Base-by-base conservation (phyloP, 805 yeast species). In the Zygosaccharomyces bisporus region DNA sequence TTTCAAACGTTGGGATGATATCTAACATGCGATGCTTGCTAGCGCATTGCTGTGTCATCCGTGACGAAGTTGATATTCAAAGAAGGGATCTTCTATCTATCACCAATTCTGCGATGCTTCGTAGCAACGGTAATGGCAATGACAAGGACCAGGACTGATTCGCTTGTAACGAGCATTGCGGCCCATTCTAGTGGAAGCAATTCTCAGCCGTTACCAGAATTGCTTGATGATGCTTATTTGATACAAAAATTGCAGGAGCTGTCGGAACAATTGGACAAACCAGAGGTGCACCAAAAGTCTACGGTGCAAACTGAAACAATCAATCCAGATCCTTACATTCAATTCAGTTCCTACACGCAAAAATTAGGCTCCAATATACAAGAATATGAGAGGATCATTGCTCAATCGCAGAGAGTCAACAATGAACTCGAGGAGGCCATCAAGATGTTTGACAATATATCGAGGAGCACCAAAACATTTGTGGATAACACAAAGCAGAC, bases 161-260 rank as follows among this genome's bases (percentile, higher is more conserved):
- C 89, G 2, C 74, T 81, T 48, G 87, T 82, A 1, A 79, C 79
- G 40, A 64, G 69, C 23, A 80, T 82, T 37, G 88, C 88, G 0
- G 61, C 72, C 34, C 76, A 74, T 27, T 48, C 46, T 39, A 50
- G 45, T 37, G 60, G 41, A 39, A 52, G n/a, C 19, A 51, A 4
- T 48, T 55, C 9, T 42, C 52, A 14, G 48, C 41, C 39, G 9
- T 27, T 50, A 8, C 48, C 61, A 16, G 57, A 33, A 32, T 57
- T 70, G 2, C 54, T 54, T 24, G 63, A 62, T 29, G 63, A 60
- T 8, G 35, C 53, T 3, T 58, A 57, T 45, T 43, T 60, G 9
- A 41, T 57, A 24, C 50, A 53, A 12, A 50, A 51, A 34, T 45
- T 60, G 23, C 49, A 55, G 16, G 50, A 57, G 39, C 41, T 60